phyloP scores from a whole-genome alignment of 202 grass and related monocot genomes.

The Setaria italica region DNA sequence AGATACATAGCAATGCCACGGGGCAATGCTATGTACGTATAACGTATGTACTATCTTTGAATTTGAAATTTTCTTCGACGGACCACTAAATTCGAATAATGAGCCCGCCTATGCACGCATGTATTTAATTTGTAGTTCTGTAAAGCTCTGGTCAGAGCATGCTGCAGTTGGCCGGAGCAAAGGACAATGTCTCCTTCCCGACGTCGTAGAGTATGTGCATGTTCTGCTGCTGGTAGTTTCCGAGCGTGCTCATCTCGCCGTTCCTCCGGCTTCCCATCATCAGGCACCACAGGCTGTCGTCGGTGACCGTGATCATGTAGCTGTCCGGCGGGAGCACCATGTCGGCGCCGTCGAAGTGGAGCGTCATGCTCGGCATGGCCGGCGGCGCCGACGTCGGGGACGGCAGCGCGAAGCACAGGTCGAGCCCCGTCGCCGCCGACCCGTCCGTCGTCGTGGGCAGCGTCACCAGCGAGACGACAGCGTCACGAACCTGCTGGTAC shows the following conservation, averaged over 20 bases:
- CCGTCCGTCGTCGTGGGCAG: constrained; percentile 24
- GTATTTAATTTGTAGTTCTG: background rate
- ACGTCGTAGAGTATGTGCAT: constrained; percentile 67
- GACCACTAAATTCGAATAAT: background rate
- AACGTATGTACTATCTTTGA: too few species aligned
- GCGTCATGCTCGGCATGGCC: constrained; percentile 52
- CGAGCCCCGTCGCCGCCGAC: constrained; percentile 35
- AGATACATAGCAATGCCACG: background rate
- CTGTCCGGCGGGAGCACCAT: constrained; percentile 60
- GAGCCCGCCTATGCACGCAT: too few species aligned
- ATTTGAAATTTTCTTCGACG: background rate
- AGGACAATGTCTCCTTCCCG: constrained; percentile 43
- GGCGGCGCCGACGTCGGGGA: constrained; percentile 28
- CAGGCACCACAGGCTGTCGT: constrained; percentile 48
- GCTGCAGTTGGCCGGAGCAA: constrained; percentile 62
- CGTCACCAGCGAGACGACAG: constrained; percentile 32
- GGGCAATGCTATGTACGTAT: too few species aligned
- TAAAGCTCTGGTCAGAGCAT: constrained; percentile 27
- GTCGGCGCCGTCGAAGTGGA: constrained; percentile 64
- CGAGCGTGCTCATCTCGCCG: constrained; percentile 37
- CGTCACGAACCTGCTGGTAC: constrained; percentile 44
- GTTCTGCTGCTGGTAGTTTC: constrained; percentile 71
- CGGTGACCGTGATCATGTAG: constrained; percentile 48
- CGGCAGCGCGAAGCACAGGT: constrained; percentile 60
- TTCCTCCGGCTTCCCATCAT: background rate